Evolutionary conservation across 306 rosid species (phyloP).

Genomic region (Dalbergia cochinchinensis): DNA sequence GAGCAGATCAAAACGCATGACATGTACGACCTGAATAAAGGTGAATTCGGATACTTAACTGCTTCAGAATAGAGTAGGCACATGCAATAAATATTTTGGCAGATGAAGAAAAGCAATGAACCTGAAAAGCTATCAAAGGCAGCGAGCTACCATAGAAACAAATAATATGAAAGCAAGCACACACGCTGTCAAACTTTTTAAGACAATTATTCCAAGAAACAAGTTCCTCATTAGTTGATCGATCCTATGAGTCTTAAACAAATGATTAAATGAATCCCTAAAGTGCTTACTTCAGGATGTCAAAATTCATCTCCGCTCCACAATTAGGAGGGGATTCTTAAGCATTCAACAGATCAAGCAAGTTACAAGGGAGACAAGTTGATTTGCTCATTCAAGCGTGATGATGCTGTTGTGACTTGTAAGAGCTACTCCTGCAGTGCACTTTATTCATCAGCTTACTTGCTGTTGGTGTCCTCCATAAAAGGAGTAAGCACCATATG

Average conservation of each 20-base stretch:
- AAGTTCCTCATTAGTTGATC: conserved; percentile 55
- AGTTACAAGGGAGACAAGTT: conserved; percentile 56
- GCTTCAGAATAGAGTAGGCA: conserved; percentile 7
- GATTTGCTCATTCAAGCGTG: conserved; percentile 44
- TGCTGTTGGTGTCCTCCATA: conserved; percentile 94
- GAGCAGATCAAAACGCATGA: conserved; percentile 11
- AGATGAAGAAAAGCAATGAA: background rate
- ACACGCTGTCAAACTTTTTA: conserved; percentile 18
- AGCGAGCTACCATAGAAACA: conserved; percentile 31
- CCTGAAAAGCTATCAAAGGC: conserved; percentile 27
- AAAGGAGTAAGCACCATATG: conserved; percentile 88
- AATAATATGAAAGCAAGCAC: conserved; percentile 41
- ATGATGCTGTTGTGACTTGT: conserved; percentile 45
- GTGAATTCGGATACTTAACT: background rate
- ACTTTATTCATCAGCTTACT: conserved; percentile 73
- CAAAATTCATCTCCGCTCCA: conserved; percentile 94
- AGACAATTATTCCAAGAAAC: conserved; percentile 51
- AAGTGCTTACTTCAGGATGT: conserved; percentile 61
- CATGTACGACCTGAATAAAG: background rate
- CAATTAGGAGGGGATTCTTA: conserved; percentile 77
- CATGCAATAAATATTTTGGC: background rate
- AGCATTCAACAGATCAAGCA: conserved; percentile 60
- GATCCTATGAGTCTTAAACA: conserved; percentile 57
- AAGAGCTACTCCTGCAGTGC: conserved; percentile 46
- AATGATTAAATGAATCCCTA: conserved; percentile 72